phyloP scores from a whole-genome alignment of 177 flowering plant species.

The Vitis hybrid region DNA sequence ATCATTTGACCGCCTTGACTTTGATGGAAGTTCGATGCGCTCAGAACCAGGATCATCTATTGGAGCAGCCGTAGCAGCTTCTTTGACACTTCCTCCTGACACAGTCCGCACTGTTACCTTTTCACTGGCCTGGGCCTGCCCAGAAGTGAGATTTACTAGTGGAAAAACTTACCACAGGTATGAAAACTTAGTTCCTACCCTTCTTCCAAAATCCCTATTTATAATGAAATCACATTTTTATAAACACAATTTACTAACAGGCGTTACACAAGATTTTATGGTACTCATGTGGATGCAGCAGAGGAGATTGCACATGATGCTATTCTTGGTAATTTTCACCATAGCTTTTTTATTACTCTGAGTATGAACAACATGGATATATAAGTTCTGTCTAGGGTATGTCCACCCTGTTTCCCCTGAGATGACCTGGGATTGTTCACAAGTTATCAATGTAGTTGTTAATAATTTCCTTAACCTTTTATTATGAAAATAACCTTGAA shows the following conservation, averaged over 20 bases:
- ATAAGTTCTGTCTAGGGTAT: too few relatives aligned
- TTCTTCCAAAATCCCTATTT: background rate
- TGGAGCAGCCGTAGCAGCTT: conserved; percentile 87
- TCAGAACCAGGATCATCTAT: conserved; percentile 70
- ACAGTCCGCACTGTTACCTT: conserved; percentile 59
- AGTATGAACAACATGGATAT: too few relatives aligned
- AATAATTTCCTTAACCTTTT: background rate
- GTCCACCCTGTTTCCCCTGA: too few relatives aligned
- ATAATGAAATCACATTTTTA: background rate
- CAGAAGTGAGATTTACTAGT: conserved; percentile 56
- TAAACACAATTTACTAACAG: conserved; percentile 32
- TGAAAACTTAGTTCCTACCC: background rate
- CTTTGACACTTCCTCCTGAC: conserved; percentile 56
- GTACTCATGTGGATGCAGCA: conserved; percentile 63
- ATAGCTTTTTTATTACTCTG: background rate
- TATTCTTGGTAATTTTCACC: conserved; percentile 49
- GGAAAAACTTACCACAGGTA: conserved; percentile 72
- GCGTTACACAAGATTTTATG: conserved; percentile 89
- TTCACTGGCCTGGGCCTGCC: conserved; percentile 86
- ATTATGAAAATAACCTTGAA: background rate
- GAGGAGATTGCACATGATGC: conserved; percentile 75
- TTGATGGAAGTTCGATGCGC: conserved; percentile 29
- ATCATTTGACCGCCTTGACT: conserved; percentile 58
- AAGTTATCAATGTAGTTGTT: background rate
- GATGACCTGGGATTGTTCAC: background rate